phyloP scores from a whole-genome alignment of 495 filamentous ascomycete species.

The Podospora pseudocomata region DNA sequence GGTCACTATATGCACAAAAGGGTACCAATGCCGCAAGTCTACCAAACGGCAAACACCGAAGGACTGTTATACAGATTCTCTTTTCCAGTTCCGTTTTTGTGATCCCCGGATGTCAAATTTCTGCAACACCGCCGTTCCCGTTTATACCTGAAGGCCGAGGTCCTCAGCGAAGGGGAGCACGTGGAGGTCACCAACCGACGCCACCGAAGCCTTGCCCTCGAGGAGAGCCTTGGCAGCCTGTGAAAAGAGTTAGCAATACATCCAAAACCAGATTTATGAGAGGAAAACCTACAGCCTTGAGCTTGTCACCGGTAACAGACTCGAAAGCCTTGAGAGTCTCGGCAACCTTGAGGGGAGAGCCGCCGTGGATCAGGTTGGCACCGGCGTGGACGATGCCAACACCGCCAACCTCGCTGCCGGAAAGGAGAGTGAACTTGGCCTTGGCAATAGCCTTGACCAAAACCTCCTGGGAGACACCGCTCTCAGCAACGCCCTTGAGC shows the following conservation, averaged over 20 bases:
- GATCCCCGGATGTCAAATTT: constrained; percentile 6
- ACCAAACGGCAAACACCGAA: constrained; percentile 30
- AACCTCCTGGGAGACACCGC: constrained; percentile 73
- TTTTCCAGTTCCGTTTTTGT: constrained; percentile 22
- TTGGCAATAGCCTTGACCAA: constrained; percentile 86
- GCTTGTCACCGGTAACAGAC: constrained; percentile 72
- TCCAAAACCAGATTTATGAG: constrained; percentile 6
- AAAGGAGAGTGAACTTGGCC: constrained; percentile 90
- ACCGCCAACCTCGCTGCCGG: constrained; percentile 74
- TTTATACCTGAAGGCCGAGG: constrained; percentile 88
- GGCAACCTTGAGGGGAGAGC: constrained; percentile 81
- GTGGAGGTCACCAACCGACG: constrained; percentile 82
- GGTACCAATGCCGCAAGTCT: constrained; percentile 28
- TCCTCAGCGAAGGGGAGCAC: constrained; percentile 90
- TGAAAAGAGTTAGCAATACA: constrained; percentile 18
- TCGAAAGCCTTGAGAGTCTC: constrained; percentile 77
- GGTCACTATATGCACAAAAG: constrained; percentile 50
- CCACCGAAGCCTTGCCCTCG: constrained; percentile 81
- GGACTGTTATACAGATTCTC: constrained; percentile 50
- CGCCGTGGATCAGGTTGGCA: constrained; percentile 63
- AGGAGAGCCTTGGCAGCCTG: constrained; percentile 83
- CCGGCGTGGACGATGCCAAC: constrained; percentile 57
- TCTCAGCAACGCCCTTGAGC: constrained; percentile 72
- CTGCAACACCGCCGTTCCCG: constrained; percentile 7
- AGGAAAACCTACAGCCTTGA: constrained; percentile 72